Percentiles rank a stretch among this genome's conserved stretches.
Conservation (phyloP, 164 flowering plant genomes). For the Paratinospora sagittata region DNA sequence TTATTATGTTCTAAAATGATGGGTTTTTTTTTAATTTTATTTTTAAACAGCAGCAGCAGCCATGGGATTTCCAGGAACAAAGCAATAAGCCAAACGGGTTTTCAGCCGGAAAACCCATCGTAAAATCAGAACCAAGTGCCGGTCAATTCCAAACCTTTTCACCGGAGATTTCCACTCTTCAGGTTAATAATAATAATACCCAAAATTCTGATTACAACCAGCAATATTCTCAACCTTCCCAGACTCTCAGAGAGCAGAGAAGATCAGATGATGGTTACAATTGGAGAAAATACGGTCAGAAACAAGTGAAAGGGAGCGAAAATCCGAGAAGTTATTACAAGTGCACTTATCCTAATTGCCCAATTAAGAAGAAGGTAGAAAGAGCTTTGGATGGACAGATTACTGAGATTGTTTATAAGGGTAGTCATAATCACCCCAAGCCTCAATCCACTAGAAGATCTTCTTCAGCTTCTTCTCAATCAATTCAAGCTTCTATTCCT, state of each 20-base stretch:
- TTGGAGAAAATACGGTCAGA: constrained; percentile 90
- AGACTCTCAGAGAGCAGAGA: constrained; percentile 40
- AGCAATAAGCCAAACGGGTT: constrained; percentile 12
- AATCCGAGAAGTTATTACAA: constrained; percentile 80
- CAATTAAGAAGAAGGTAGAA: constrained; percentile 80
- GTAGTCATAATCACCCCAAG: constrained; percentile 76
- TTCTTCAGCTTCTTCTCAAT: constrained; percentile 27
- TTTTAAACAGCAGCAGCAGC: constrained; percentile 17
- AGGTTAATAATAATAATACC: too few species aligned
- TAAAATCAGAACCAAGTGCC: constrained; percentile 31
- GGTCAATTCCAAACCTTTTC: constrained; percentile 21
- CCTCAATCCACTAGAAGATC: constrained; percentile 61
- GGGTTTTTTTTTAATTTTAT: too few species aligned
- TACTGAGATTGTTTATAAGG: constrained; percentile 83
- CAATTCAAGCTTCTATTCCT: constrained; percentile 16
- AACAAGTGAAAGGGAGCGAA: constrained; percentile 80
- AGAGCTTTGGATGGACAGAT: constrained; percentile 68
- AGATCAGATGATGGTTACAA: constrained; percentile 78
- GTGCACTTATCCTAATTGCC: constrained; percentile 69
- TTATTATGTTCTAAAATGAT: not conserved
- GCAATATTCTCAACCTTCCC: constrained; percentile 32
- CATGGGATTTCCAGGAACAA: constrained; percentile 34
- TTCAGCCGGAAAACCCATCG: not conserved
- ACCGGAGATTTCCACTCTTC: constrained; percentile 17
- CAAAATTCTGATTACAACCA: constrained; percentile 14